Conservation (phyloP, 208 protist genomes). For the Tritrichomonas foetus region DNA sequence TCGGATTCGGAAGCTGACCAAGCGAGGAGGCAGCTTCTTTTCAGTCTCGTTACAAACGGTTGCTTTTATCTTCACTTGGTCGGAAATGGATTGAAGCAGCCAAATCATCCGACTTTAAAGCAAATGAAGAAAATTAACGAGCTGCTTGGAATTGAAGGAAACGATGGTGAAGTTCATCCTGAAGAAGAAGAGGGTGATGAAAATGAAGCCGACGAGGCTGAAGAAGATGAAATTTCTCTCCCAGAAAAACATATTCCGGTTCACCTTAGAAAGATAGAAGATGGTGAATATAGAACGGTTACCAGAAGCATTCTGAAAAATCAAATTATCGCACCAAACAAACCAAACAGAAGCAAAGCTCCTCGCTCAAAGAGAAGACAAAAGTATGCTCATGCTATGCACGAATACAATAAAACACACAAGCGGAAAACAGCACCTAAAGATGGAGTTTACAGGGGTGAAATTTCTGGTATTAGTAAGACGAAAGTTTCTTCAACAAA, state of each 20-base stretch:
- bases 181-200: not conserved
- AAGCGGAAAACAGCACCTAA: not conserved
- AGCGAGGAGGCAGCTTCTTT: not conserved
- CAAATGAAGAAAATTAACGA: not conserved
- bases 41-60: not conserved
- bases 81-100: not conserved
- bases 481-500: not conserved
- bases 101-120: not conserved
- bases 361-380: not conserved
- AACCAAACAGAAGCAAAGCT: not conserved
- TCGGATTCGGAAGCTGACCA: not conserved
- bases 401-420: conserved; percentile 5
- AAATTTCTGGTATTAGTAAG: not conserved
- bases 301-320: not conserved
- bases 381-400: conserved; percentile 24
- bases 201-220: not conserved
- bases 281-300: not conserved
- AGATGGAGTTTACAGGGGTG: conserved; percentile 9
- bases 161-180: not conserved
- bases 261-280: not conserved
- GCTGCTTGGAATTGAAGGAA: not conserved
- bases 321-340: not conserved
- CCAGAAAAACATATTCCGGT: conserved; percentile 14
- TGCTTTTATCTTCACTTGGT: conserved; percentile 30
- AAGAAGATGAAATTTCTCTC: not conserved